Base-by-base conservation (phyloP, 495 filamentous ascomycete species). In the Podospora pseudoanserina region DNA sequence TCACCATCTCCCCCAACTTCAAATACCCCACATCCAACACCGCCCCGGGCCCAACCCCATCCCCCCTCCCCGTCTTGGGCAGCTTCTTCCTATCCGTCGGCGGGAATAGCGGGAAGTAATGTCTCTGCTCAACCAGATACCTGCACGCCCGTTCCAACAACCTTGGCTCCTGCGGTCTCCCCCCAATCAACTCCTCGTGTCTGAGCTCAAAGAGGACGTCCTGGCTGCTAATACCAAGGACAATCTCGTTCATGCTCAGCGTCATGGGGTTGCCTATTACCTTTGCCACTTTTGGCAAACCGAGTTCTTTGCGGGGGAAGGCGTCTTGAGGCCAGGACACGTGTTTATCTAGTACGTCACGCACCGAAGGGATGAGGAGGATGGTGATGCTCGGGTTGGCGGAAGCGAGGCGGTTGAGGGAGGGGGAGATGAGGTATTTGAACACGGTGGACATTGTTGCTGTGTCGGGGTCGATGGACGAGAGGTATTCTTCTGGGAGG, bases 241-340 rank as follows among this genome's bases (percentile, higher is more conserved):
- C 82, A 26, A 86, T 83, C 76, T 97, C 95, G 76, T 99, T 99
- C 58, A 99, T 80, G 6, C 86, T 90, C 9, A 98, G 74, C 19
- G 90, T 92, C 76, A 94, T 91, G 2, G 90, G 95, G 75, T 98
- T 98, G 2, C 92, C 92, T 49, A 98, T 87, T 72, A 92, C 85
- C 63, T 83, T 87, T 54, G 84, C 89, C 63, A 89, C 82, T 78
- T 92, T 91, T n/a, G 89, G 89, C 4, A 96, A 81, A 60, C 81
- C 81, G 13, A 97, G 85, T 3, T 90, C 87, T 72, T 88, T 89
- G 70, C 86, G 86, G 1, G 85, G 81, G 18, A 97, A 85, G 27
- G 85, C 83, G 69, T 97, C 94, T 75, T 99, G 95, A 2, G 95
- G 95, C 89, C 91, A 99, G 28, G 91, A 89, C 28, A 93, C 89